These are phyloP conservation scores for Barnettozyma populi DNA, from an alignment of 805 yeast genomes.

Conservation along the genomic window DNA sequence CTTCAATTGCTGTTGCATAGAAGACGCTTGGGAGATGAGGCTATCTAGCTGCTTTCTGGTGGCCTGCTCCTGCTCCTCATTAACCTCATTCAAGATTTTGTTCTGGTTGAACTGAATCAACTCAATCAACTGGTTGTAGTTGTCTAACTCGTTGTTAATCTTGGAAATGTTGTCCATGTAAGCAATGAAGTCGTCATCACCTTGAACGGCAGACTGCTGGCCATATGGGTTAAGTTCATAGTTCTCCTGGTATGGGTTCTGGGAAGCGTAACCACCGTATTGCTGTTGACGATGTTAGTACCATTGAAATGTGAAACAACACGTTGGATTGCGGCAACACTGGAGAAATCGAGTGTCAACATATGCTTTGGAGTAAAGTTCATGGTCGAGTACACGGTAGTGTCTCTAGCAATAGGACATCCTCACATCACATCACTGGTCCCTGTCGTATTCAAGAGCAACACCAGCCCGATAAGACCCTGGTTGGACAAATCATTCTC, in stretches of 20 bases:
- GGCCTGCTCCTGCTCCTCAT: slow-evolving; percentile 62
- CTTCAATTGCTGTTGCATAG: slow-evolving; percentile 72
- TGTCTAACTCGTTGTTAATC: slow-evolving; percentile 63
- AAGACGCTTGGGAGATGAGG: slow-evolving; percentile 70
- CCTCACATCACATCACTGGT: neutral
- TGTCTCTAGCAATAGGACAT: neutral
- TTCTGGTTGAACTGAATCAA: slow-evolving; percentile 66
- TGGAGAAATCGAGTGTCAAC: too few species aligned
- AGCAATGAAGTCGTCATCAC: slow-evolving; percentile 47
- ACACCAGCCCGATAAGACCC: neutral
- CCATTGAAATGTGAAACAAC: neutral
- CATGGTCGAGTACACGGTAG: too few species aligned
- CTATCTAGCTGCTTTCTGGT: slow-evolving; percentile 73
- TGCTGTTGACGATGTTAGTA: slow-evolving; percentile 6
- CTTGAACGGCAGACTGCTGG: slow-evolving; percentile 10
- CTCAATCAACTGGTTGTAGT: slow-evolving; percentile 64
- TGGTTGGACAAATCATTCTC: neutral
- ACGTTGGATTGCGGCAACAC: neutral
- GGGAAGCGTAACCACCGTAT: slow-evolving; percentile 20
- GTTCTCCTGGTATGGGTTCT: slow-evolving; percentile 23
- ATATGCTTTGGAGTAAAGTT: too few species aligned
- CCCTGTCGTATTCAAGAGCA: neutral
- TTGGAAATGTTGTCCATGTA: slow-evolving; percentile 67
- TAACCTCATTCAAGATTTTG: slow-evolving; percentile 66
- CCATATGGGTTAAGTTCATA: slow-evolving; percentile 17